Evolutionary conservation across 352 stramenopile species (phyloP), one percentile per base, ranked within the genome.

Genomic region (Phytophthora cactorum): DNA sequence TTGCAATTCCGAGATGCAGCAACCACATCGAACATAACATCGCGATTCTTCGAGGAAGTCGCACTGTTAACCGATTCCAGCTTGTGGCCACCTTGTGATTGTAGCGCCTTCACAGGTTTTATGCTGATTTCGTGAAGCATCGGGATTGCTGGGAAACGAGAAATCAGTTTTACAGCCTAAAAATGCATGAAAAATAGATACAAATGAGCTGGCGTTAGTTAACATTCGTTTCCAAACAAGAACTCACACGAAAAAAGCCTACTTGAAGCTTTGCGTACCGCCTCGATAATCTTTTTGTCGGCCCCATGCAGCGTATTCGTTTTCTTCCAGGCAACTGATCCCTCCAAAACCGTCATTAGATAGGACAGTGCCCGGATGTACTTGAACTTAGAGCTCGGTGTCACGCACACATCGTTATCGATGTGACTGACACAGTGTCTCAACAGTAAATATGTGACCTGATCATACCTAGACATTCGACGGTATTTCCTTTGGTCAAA

Each of bases 361-460:
- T 74, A 81, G 11, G 81, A 81, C 2, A 88, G 49, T 15, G 82
- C 59, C 1, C 81, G 77, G 49, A 91, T 76, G 50, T 67, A 87
- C 58, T 83, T 84, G 59, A 91, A 90, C 28, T 66, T 72, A 6
- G 75, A 63, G 12, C 68, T 52, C 9, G 83, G 81, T 5, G 63
- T 58, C 4, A 76, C 57, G 36, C 67, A 85, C 3, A 58, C 58
- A 29, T 74, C 70, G 14, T 76, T 66, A 28, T 89, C 81, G 10
- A 90, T 59, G 45, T 84, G 73, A 6, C 38, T 47, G 9, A 89
- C 36, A 44, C 77, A 89, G 29, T 87, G 79, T 34, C 77, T 81
- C 5, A 91, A 36, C 14, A 92, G 59, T 45, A 90, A 55, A 52
- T 81, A 86, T 9, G 82, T 71, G 14, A 92, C 81, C 47, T 89